phyloP scores from a whole-genome alignment of 768 basidiomycete genomes.

The Neoboletus subvelutipes region DNA sequence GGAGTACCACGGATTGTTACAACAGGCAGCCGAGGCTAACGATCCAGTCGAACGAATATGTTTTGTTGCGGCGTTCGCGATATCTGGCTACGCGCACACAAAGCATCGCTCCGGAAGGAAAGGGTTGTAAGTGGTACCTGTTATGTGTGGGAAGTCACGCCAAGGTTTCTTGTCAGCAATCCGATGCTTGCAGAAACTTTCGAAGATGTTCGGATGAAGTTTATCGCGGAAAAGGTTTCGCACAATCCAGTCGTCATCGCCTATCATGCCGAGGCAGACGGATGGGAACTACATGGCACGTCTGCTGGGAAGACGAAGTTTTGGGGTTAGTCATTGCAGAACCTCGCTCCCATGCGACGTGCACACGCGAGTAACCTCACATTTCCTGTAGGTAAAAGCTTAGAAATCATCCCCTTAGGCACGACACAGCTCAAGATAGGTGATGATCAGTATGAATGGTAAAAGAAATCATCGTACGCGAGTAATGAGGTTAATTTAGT shows the following conservation, averaged over 20 bases:
- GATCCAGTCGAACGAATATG: constrained; percentile 70
- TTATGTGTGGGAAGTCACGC: constrained; percentile 1
- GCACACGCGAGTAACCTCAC: constrained; percentile 19
- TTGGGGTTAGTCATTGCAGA: constrained; percentile 62
- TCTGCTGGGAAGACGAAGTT: constrained; percentile 87
- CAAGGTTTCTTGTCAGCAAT: constrained; percentile 51
- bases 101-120: constrained; percentile 79
- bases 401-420: constrained; percentile 84
- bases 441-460: constrained; percentile 72
- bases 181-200: constrained; percentile 89
- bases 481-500: constrained; percentile 1
- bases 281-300: constrained; percentile 75
- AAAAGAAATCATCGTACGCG: constrained; percentile 15
- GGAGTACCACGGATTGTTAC: constrained; percentile 72
- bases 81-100: constrained; percentile 82
- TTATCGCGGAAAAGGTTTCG: constrained; percentile 84
- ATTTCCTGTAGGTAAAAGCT: constrained; percentile 65
- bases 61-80: constrained; percentile 80
- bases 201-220: constrained; percentile 76
- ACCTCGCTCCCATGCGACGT: constrained; percentile 6
- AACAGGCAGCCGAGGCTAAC: constrained; percentile 54
- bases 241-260: constrained; percentile 85
- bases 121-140: constrained; percentile 64
- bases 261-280: constrained; percentile 77
- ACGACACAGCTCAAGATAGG: constrained; percentile 66